These are phyloP conservation scores for Trichoderma koningiopsis DNA, from an alignment of 2,329 filamentous ascomycete species.

Conservation along the genomic window DNA sequence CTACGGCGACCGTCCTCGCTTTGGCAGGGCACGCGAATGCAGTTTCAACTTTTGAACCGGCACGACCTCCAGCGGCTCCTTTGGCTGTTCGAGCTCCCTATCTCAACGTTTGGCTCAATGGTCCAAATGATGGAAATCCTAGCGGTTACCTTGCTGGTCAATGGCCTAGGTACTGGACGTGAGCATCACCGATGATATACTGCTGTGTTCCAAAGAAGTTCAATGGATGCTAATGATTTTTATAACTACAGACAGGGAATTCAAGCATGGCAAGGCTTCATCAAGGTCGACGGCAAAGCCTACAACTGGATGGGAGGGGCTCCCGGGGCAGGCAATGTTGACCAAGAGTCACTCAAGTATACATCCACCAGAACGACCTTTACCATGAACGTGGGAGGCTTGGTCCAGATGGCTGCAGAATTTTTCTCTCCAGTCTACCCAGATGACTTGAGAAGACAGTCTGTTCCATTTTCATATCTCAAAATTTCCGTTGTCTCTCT, in stretches of 20 bases:
- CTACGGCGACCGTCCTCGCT: slow-evolving; percentile 29
- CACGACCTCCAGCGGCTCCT: slow-evolving; percentile 68
- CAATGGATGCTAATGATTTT: slow-evolving; percentile 29
- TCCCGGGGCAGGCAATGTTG: slow-evolving; percentile 50
- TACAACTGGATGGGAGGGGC: slow-evolving; percentile 71
- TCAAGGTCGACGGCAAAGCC: slow-evolving; percentile 65
- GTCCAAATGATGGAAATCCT: slow-evolving; percentile 61
- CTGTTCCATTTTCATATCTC: slow-evolving; percentile 71
- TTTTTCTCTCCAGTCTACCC: slow-evolving; percentile 73
- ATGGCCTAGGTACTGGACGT: slow-evolving; percentile 72
- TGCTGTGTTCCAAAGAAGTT: background rate
- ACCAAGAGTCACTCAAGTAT: slow-evolving; percentile 67
- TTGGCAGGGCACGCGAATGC: slow-evolving; percentile 28
- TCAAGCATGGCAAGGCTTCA: slow-evolving; percentile 68
- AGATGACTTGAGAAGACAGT: slow-evolving; percentile 66
- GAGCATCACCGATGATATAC: slow-evolving; percentile 36
- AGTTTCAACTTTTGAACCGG: slow-evolving; percentile 62
- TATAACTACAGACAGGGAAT: slow-evolving; percentile 42
- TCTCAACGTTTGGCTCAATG: slow-evolving; percentile 68
- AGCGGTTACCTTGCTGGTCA: slow-evolving; percentile 68
- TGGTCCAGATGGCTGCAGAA: slow-evolving; percentile 65
- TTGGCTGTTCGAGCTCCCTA: slow-evolving; percentile 76
- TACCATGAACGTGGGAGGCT: slow-evolving; percentile 62
- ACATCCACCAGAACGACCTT: slow-evolving; percentile 74
- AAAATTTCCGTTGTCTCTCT: slow-evolving; percentile 62